A percentile compares a stretch with the other conserved stretches of the same genome.
These are phyloP conservation scores for Leptographium radiaticola DNA, from an alignment of 2,329 filamentous ascomycete species.

Conservation along the genomic window DNA sequence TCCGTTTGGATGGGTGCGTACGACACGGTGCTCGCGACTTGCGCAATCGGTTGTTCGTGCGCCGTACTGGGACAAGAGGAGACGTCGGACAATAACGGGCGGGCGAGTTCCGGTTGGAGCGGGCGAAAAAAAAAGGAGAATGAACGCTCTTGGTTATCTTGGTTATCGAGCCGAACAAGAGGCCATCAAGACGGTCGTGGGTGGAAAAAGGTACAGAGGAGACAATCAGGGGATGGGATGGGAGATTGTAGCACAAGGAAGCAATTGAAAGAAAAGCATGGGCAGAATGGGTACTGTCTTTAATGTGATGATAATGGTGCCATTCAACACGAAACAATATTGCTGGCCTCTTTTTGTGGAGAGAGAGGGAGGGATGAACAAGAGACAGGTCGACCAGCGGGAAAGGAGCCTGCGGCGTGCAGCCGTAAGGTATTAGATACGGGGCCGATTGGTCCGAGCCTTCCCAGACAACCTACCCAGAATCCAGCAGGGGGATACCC, in stretches of 20 bases:
- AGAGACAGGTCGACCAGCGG: background rate
- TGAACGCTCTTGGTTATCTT: background rate
- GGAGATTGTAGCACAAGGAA: background rate
- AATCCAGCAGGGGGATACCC: background rate
- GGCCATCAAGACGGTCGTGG: background rate
- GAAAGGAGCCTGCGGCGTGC: background rate
- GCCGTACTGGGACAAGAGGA: background rate
- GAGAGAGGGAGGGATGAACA: background rate
- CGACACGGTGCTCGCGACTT: background rate
- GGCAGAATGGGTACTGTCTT: background rate
- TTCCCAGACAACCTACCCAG: background rate
- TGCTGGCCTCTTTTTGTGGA: background rate
- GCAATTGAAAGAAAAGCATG: background rate
- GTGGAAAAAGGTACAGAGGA: background rate
- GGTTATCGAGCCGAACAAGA: background rate
- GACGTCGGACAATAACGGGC: background rate
- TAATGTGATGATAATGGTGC: background rate
- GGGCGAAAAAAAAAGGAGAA: background rate
- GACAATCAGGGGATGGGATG: background rate
- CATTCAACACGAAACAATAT: background rate
- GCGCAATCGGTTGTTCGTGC: background rate
- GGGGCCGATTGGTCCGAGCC: background rate
- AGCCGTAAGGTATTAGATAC: background rate
- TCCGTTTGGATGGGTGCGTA: background rate
- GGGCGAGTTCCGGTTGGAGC: too few relatives aligned